phyloP scores from a whole-genome alignment of 2,329 filamentous ascomycete species.

The Pseudogymnoascus sp. region DNA sequence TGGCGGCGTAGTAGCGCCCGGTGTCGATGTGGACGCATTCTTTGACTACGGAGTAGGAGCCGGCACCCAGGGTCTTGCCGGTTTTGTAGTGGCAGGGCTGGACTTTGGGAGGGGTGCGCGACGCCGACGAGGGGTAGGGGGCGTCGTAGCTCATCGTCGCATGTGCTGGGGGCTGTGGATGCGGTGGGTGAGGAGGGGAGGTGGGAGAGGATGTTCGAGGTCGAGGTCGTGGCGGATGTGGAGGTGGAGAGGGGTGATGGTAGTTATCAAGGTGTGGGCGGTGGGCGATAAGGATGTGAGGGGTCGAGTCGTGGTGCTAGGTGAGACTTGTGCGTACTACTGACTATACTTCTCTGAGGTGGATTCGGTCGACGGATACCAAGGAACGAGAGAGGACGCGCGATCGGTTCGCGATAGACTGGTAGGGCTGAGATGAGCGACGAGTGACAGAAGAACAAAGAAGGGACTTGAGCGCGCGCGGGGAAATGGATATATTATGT shows the following conservation, averaged over 20 bases:
- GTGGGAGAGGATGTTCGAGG: not conserved
- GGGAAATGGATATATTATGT: not conserved
- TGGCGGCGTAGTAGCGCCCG: conserved; percentile 94
- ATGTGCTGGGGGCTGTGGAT: not conserved
- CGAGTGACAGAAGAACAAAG: not conserved
- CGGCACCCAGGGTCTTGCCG: conserved; percentile 91
- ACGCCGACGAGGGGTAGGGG: not conserved
- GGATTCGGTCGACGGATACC: not conserved
- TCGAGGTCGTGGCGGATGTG: not conserved
- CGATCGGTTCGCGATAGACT: not conserved
- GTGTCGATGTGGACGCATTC: conserved; percentile 99
- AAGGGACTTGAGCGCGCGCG: not conserved
- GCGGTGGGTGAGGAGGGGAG: not conserved
- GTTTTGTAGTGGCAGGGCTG: conserved; percentile 98
- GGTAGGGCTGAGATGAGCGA: not conserved
- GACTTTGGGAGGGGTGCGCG: conserved; percentile 48
- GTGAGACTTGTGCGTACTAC: not conserved
- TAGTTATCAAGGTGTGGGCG: not conserved
- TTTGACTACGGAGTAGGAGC: conserved; percentile 96
- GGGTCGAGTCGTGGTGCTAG: not conserved
- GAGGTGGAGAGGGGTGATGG: not conserved
- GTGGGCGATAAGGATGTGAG: not conserved
- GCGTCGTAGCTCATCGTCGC: not conserved
- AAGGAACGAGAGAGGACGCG: not conserved
- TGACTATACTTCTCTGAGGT: not conserved